Evolutionary conservation across 352 stramenopile species (phyloP), one percentile per base, ranked within the genome.

Genomic region (Aphanomyces cochlioides): DNA sequence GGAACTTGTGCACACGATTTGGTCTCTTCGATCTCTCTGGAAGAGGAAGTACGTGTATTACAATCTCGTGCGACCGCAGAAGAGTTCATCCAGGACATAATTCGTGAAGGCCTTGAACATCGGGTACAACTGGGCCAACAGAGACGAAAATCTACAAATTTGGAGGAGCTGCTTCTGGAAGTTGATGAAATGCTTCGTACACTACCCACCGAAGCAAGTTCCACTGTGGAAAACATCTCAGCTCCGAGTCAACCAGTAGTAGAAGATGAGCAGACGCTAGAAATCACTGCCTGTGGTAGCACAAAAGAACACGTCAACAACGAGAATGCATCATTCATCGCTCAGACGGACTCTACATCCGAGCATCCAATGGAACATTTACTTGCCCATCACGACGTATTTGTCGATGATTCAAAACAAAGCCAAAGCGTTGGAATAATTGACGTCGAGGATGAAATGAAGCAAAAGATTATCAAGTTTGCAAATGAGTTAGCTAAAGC

Each of bases 161-260:
- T 61, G 54, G 54, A 61, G 17, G 54, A 61, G 28, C 28, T 37
- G 12, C 19, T 61, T 17, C 21, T 61, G 19, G 54, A 61, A n/a
- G 8, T 61, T 28, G 34, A 61, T 40, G n/a, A 41, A 6, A 37
- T 61, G 54, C 28, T 43, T 7, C 54, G 3, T n/a, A 28, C 39
- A 21, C 17, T 61, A 12, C 19, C 12, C 8, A 61, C 21, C 36
- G 54, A 61, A 13, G 54, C 54, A 40, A 37, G 12, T 10, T 28
- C 7, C 19, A 39, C 39, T n/a, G n/a, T 61, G 6, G 34, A 7
- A 19, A 58, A 19, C 50, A 50, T 50, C 10, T 50, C 43, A 1
- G 10, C 17, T 17, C 50, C 17, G 13, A 36, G 15, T 10, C 8
- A 61, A 12, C 1, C 54, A 41, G 10, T 37, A 19, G 37, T 38